Evolutionary conservation across 352 stramenopile genomes (phyloP), one percentile per base, ranked within the genome.

Genomic region (Globisporangium nodosum): DNA sequence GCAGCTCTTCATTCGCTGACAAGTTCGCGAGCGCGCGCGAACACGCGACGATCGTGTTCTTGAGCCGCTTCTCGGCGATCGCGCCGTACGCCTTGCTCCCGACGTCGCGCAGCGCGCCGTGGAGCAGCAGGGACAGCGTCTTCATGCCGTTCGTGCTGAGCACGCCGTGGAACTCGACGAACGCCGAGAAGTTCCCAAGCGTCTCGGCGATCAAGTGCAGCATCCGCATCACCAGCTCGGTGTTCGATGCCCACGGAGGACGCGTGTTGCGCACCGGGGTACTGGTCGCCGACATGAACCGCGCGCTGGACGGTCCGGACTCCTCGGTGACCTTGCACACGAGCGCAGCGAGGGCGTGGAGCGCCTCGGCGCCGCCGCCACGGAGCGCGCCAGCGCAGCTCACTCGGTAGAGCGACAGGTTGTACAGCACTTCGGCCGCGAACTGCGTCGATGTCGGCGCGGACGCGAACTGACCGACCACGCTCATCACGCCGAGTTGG

Each of bases 21-120:
- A 93, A 80, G 58, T 93, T 93, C 0, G 69, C 76, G 0, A 93
- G 60, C 1, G 75, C 69, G 42, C 84, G 70, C 0, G 80, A 87
- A 42, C 80, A 89, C 2, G 78, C 65, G 0, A 81, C 67, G 0
- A 68, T 66, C 0, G 83, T 71, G 27, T 71, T 61, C 8, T 68
- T 71, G 0, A 93, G 64, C 8, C 78, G 70, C 12, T 78, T 71
- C 30, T 81, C 75, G 0, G 60, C 68, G 12, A 62, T 56, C 1
- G 69, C 57, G 9, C 68, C 71, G 24, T 80, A 70, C 1, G 64
- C 61, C 3, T 63, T 66, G 50, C 62, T 85, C 0, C 71, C 74
- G 3, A 90, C 56, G 18, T 86, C 73, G 3, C 74, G 71, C 39
- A 89, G 54, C 2, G 73, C 69, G 3, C 71, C 64, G 16, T 63